Conservation (phyloP, 1,139 yeast species). For the Suhomyces yuchorum region DNA sequence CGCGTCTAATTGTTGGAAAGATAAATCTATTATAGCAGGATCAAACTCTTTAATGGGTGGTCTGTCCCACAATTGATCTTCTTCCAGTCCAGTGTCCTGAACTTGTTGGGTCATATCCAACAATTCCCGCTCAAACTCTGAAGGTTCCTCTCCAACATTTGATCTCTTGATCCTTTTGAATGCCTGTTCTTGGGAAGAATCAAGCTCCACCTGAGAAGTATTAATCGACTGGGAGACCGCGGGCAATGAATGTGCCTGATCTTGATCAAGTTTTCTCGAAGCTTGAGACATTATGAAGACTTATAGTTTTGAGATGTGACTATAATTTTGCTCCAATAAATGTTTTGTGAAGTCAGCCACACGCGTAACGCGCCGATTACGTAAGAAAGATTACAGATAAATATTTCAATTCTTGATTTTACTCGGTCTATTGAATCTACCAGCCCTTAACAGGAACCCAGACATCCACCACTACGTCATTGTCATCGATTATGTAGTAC, state of each 20-base stretch:
- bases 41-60: constrained; percentile 54
- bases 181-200: constrained; percentile 34
- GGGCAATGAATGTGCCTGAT: constrained; percentile 48
- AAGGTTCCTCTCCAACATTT: constrained; percentile 47
- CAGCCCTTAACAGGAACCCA: constrained; percentile 74
- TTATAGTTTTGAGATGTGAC: background rate
- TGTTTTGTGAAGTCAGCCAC: background rate
- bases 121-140: constrained; percentile 67
- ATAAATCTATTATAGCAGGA: constrained; percentile 53
- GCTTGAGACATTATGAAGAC: constrained; percentile 2
- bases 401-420: background rate
- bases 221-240: constrained; percentile 40
- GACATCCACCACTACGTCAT: constrained; percentile 56
- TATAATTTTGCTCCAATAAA: background rate
- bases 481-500: constrained; percentile 56
- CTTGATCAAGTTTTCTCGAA: constrained; percentile 17
- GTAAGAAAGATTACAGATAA: background rate
- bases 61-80: constrained; percentile 63
- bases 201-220: constrained; percentile 20
- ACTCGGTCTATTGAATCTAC: constrained; percentile 21
- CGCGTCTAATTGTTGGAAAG: constrained; percentile 92
- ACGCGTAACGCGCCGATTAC: constrained; percentile 6
- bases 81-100: constrained; percentile 33
- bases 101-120: constrained; percentile 53
- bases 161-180: constrained; percentile 40